Evolutionary conservation across 441 rosid genomes (phyloP).

Genomic region (Flueggea neowawraea): DNA sequence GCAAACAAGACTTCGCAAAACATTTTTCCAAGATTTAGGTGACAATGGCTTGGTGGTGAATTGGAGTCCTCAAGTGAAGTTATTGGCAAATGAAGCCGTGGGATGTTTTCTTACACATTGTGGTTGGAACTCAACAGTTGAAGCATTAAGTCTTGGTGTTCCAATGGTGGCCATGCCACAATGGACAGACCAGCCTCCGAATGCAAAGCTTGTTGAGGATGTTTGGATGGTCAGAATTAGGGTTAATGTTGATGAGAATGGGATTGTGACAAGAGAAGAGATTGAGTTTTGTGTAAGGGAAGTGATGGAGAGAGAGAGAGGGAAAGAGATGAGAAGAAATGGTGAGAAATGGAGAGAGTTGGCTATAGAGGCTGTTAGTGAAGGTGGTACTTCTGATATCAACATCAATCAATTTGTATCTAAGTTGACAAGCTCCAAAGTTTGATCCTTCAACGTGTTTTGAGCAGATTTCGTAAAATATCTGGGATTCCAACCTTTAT

Average conservation of each 20-base stretch:
- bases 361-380: too few species aligned
- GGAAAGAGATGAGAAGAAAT: too few species aligned
- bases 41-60: conserved; percentile 37
- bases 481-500: too few species aligned
- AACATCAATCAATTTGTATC: too few species aligned
- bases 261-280: conserved; percentile 26
- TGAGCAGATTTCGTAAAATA: too few species aligned
- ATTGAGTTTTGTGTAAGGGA: neutral
- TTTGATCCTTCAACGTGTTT: too few species aligned
- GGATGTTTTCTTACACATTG: conserved; percentile 50
- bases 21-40: conserved; percentile 6
- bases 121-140: conserved; percentile 5
- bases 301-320: too few species aligned
- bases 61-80: conserved; percentile 53
- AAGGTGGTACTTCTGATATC: too few species aligned
- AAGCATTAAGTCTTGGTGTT: conserved; percentile 41
- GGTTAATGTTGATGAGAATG: conserved; percentile 28
- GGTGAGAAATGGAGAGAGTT: too few species aligned
- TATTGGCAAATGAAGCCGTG: conserved; percentile 31
- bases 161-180: conserved; percentile 59
- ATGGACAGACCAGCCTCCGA: conserved; percentile 43
- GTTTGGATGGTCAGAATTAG: conserved; percentile 53
- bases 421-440: too few species aligned
- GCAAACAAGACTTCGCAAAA: conserved; percentile 27
- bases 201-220: conserved; percentile 43